phyloP scores from a whole-genome alignment of 208 protist species.

The Wallacemonas sp. region DNA sequence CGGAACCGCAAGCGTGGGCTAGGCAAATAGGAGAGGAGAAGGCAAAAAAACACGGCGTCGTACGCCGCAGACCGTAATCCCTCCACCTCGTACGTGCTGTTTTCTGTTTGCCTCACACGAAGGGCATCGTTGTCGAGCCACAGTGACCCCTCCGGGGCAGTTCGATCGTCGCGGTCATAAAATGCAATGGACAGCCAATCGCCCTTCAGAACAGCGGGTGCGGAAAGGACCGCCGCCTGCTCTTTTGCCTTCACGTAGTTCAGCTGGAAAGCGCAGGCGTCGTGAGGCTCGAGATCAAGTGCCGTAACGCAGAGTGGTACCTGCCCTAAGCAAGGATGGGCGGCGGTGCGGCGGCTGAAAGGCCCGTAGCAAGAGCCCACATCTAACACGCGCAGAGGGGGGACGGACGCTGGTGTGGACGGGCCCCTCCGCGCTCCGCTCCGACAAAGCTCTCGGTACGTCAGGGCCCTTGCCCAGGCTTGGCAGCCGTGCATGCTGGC shows the following conservation, averaged over 20 bases:
- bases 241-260: neutral
- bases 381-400: slow-evolving; percentile 62
- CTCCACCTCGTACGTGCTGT: neutral
- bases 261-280: neutral
- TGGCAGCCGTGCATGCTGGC: neutral
- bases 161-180: slow-evolving; percentile 5
- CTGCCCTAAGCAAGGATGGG: slow-evolving; percentile 16
- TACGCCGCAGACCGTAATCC: slow-evolving; percentile 32
- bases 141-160: neutral
- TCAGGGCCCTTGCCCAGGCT: slow-evolving; percentile 13
- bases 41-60: slow-evolving; percentile 81
- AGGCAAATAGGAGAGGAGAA: slow-evolving; percentile 86
- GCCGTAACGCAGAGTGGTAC: slow-evolving; percentile 61
- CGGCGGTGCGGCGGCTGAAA: slow-evolving; percentile 35
- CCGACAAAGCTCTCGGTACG: neutral
- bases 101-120: neutral
- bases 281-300: slow-evolving; percentile 65
- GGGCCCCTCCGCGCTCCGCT: neutral
- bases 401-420: neutral
- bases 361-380: slow-evolving; percentile 87
- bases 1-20: slow-evolving; percentile 66
- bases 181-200: slow-evolving; percentile 74
- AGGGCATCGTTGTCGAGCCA: neutral
- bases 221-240: slow-evolving; percentile 9
- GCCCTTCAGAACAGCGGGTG: slow-evolving; percentile 24